phyloP scores from a whole-genome alignment of 1,284 basidiomycete genomes.

The Puccinia horiana region DNA sequence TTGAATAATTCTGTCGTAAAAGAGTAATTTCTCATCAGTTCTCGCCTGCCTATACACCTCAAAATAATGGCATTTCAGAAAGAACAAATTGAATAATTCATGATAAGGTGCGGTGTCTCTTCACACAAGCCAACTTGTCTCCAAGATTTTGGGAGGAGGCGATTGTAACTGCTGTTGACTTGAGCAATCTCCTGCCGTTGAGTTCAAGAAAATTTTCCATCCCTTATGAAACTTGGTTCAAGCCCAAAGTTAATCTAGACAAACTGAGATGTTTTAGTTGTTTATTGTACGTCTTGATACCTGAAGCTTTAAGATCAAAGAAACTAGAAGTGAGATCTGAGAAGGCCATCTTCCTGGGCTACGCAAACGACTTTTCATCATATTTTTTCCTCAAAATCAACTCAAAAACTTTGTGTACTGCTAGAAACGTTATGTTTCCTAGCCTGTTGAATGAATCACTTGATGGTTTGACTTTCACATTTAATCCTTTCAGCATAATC shows the following conservation, averaged over 20 bases:
- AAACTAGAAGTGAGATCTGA: background rate
- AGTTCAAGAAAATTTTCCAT: background rate
- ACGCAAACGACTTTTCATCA: background rate
- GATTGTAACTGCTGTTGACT: background rate
- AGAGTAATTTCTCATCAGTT: background rate
- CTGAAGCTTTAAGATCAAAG: background rate
- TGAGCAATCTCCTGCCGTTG: conserved; percentile 5
- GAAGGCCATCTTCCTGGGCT: conserved; percentile 5
- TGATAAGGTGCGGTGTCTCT: conserved; percentile 53
- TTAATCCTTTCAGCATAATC: background rate
- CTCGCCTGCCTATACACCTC: conserved; percentile 59
- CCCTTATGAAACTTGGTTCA: background rate
- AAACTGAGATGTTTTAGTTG: conserved; percentile 15
- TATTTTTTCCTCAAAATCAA: background rate
- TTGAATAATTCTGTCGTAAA: background rate
- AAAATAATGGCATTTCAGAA: conserved; percentile 58
- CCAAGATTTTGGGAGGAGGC: conserved; percentile 21
- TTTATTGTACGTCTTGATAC: background rate
- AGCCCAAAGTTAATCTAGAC: background rate
- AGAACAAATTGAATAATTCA: conserved; percentile 56
- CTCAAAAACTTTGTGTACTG: background rate
- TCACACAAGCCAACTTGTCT: conserved; percentile 11
- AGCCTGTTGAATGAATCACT: background rate
- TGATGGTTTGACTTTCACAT: background rate
- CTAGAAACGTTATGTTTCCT: background rate